These are phyloP conservation scores for Gracilaria caudata DNA, from an alignment of 23 red algal genomes.

Conservation along the genomic window DNA sequence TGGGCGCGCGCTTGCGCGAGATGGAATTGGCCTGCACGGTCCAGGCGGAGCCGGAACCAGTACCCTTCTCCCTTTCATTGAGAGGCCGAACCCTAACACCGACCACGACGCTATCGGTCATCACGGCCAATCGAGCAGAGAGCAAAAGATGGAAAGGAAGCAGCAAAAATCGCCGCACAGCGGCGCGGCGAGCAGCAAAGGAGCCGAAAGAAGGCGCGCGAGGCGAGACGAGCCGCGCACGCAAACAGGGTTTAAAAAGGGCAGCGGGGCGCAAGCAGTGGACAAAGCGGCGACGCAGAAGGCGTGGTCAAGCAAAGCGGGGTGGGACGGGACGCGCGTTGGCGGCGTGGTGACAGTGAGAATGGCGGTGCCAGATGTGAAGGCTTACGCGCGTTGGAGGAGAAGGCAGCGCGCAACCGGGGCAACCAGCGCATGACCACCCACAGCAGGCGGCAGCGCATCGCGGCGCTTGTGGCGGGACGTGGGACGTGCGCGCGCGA, in stretches of 20 bases:
- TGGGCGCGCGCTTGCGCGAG: conserved; percentile 1
- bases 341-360: neutral
- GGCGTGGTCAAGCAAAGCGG: neutral
- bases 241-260: neutral
- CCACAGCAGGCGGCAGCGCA: neutral
- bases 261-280: neutral
- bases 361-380: neutral
- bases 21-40: conserved; percentile 34
- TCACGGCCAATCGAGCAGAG: neutral
- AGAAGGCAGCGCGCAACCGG: neutral
- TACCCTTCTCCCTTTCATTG: conserved; percentile 64
- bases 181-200: conserved; percentile 5
- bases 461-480: neutral
- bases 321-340: neutral
- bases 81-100: conserved; percentile 85
- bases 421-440: neutral
- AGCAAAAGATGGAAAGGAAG: neutral
- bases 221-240: neutral
- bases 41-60: conserved; percentile 24
- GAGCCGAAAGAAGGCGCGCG: neutral
- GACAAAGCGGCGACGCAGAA: neutral
- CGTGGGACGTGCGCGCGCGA: neutral
- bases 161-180: conserved; percentile 16
- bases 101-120: conserved; percentile 74
- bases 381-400: neutral